Percentiles rank a stretch among this genome's conserved stretches.
phyloP scores from a whole-genome alignment of 1,284 basidiomycete genomes.

The Malassezia nana region DNA sequence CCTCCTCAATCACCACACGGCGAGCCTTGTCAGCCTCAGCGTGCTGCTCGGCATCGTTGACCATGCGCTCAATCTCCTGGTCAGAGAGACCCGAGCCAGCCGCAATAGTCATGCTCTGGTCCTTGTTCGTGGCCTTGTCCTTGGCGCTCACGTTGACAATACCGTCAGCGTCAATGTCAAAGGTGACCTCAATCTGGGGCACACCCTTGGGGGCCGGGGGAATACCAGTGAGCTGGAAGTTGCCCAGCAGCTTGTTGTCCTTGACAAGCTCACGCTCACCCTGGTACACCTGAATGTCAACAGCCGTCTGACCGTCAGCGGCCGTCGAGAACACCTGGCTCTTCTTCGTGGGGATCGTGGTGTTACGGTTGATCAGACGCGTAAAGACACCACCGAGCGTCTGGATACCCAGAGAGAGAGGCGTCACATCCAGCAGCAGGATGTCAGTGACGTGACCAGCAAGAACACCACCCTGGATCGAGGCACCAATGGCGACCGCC shows the following conservation, averaged over 20 bases:
- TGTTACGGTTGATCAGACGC: constrained; percentile 68
- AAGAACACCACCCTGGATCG: constrained; percentile 88
- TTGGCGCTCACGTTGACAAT: constrained; percentile 94
- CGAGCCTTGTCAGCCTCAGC: constrained; percentile 65
- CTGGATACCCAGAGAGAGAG: constrained; percentile 87
- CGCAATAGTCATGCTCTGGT: constrained; percentile 93
- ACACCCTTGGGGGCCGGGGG: constrained; percentile 96
- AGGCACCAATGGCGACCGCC: constrained; percentile 82
- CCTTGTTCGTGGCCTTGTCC: constrained; percentile 93
- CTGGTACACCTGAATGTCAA: constrained; percentile 87
- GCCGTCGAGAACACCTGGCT: constrained; percentile 97
- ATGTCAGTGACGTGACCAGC: constrained; percentile 94
- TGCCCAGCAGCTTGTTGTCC: constrained; percentile 98
- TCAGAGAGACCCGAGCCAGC: constrained; percentile 92
- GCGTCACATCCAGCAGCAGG: constrained; percentile 88
- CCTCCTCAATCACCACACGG: constrained; percentile 81
- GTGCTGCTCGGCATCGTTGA: constrained; percentile 82
- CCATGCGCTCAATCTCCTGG: constrained; percentile 96
- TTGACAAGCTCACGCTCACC: constrained; percentile 94
- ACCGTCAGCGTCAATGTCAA: constrained; percentile 95
- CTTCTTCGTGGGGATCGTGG: constrained; percentile 99
- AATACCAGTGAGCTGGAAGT: constrained; percentile 97
- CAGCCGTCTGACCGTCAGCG: constrained; percentile 61
- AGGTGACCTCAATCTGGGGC: constrained; percentile 96
- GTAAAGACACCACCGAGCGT: constrained; percentile 99